These are phyloP conservation scores for Physocladia obscura DNA, from an alignment of 192 early-diverging fungal species.

Conservation along the genomic window DNA sequence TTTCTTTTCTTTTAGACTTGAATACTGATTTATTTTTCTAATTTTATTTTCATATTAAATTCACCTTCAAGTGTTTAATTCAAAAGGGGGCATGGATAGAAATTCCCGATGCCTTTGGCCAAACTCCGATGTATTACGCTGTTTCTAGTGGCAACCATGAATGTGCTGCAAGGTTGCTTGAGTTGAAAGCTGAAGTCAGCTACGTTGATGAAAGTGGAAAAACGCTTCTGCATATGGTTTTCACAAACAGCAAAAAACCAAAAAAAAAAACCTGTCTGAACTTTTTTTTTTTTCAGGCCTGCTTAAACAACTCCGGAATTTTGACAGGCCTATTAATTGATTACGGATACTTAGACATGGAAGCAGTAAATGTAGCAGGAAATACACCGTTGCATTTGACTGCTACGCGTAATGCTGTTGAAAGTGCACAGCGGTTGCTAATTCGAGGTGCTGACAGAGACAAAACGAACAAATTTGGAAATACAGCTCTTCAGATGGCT, in stretches of 20 bases:
- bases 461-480: conserved; percentile 47
- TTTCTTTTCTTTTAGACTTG: not conserved
- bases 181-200: conserved; percentile 49
- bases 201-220: conserved; percentile 50
- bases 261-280: not conserved
- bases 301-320: conserved; percentile 43
- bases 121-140: conserved; percentile 53
- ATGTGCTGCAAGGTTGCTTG: conserved; percentile 42
- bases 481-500: conserved; percentile 49
- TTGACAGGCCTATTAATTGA: conserved; percentile 52
- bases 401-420: conserved; percentile 46
- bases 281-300: conserved; percentile 28
- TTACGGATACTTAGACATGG: conserved; percentile 42
- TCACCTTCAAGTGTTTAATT: conserved; percentile 34
- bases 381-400: conserved; percentile 59
- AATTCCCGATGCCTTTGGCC: conserved; percentile 32
- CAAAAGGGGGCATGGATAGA: conserved; percentile 52
- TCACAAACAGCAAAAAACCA: not conserved
- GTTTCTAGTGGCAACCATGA: conserved; percentile 39
- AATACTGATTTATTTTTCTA: not conserved
- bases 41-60: not conserved
- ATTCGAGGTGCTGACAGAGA: conserved; percentile 51
- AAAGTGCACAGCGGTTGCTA: conserved; percentile 47
- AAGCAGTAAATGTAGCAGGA: conserved; percentile 49
- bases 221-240: conserved; percentile 46